Evolutionary conservation across 768 basidiomycete genomes (phyloP), one percentile per base, ranked within the genome.

Genomic region (Clitopilus passeckerianus): DNA sequence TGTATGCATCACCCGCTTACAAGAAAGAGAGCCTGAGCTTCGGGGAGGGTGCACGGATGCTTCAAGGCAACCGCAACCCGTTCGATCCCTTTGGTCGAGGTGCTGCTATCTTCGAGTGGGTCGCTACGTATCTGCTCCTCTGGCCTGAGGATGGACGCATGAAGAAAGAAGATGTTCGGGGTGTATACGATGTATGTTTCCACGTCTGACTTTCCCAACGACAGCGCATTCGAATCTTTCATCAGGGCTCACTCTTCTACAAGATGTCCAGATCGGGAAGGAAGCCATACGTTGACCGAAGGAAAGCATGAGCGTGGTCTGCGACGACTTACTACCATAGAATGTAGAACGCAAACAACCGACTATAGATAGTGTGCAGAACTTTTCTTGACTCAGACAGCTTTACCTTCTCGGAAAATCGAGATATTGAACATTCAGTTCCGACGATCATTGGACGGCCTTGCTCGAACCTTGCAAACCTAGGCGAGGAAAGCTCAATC

Each of bases 1-100:
- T 75, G 72, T 79, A 77, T 64, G 71, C 77, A 7, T 30, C 27
- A 7, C 27, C 27, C 7, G 7, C 27, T 0, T 58, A 68, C 30
- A 72, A 73, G 22, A 72, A 75, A 57, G 20, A 50, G 46, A 50
- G 18, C 46, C 63, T 80, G 59, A 70, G 70, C 3, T 74, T 77
- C 57, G 37, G 34, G n/a, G 75, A 79, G 61, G 70, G 71, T n/a
- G 63, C 77, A 8, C 63, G 66, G 7, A 80, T 80, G 78, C 20
- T 79, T 33, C 71, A 71, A 33, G 76, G 74, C 1, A 77, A 79
- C 56, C 72, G 74, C 58, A 72, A 77, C 54, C 61, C 68, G 0
- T 78, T 65, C 53, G 79, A 80, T 61, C 62, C 63, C 77, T 78
- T 78, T 61, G 78, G 79, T 16, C 78, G 76, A 74, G 62, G 68